Conservation (phyloP, 225 moss, liverwort and hornwort species). For the Bryoerythrophyllum caledonicum region DNA sequence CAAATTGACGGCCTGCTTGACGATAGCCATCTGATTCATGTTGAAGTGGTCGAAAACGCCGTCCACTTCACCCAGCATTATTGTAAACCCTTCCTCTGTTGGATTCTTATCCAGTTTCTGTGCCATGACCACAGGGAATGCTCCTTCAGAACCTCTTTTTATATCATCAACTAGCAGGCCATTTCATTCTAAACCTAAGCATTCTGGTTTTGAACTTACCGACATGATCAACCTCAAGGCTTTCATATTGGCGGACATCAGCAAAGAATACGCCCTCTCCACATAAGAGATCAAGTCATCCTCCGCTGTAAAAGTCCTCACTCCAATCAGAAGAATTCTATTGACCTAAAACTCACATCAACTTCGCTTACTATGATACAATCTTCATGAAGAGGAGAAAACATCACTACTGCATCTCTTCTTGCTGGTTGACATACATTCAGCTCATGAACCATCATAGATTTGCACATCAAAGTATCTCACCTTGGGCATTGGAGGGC, state of each 20-base stretch:
- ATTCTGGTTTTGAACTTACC: slow-evolving; percentile 36
- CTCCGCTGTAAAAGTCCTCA: slow-evolving; percentile 29
- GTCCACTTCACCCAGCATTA: slow-evolving; percentile 64
- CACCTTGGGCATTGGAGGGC: slow-evolving; percentile 41
- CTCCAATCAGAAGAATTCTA: neutral
- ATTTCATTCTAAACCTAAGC: neutral
- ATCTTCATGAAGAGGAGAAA: neutral
- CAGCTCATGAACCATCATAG: neutral
- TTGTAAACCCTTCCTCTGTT: slow-evolving; percentile 50
- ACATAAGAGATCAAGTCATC: slow-evolving; percentile 63
- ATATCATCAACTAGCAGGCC: slow-evolving; percentile 5
- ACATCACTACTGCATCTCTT: too few relatives aligned
- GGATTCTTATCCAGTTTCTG: slow-evolving; percentile 66
- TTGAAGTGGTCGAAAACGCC: slow-evolving; percentile 67
- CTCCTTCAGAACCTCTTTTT: neutral
- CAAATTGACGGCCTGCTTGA: slow-evolving; percentile 62
- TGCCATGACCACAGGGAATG: neutral
- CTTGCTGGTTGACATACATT: too few relatives aligned
- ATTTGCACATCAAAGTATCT: slow-evolving; percentile 11
- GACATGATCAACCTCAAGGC: slow-evolving; percentile 58
- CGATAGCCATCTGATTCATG: slow-evolving; percentile 58
- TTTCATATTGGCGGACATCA: slow-evolving; percentile 74
- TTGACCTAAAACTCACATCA: slow-evolving; percentile 22
- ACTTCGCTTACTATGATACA: neutral
- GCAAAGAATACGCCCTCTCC: slow-evolving; percentile 64